Conservation (phyloP, 495 filamentous ascomycete genomes). For the Daldinia vernicosa region DNA sequence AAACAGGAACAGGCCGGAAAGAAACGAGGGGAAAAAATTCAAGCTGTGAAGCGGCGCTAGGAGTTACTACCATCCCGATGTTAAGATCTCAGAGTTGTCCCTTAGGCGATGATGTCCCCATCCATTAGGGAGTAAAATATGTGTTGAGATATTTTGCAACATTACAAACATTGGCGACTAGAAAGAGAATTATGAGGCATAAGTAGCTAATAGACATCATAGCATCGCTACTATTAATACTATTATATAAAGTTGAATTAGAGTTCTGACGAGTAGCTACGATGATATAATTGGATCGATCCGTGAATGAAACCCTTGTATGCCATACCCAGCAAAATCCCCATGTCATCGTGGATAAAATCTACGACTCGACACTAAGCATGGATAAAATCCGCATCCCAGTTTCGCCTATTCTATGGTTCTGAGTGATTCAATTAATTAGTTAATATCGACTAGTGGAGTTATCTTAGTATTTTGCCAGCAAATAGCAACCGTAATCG, state of each 20-base stretch:
- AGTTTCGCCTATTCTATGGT: conserved; percentile 6
- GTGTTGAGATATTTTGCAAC: background rate
- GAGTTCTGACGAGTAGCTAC: conserved; percentile 20
- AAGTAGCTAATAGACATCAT: background rate
- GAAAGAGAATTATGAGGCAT: background rate
- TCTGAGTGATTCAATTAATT: background rate
- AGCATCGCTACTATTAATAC: background rate
- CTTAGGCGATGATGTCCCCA: background rate
- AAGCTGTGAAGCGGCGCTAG: background rate
- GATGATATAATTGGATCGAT: conserved; percentile 25
- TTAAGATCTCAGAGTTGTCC: background rate
- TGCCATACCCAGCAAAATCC: conserved; percentile 1
- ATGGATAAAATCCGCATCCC: conserved; percentile 32
- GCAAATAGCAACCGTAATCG: conserved; percentile 17
- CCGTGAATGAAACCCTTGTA: conserved; percentile 15
- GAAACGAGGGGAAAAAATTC: background rate
- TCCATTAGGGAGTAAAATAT: background rate
- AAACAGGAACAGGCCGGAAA: background rate
- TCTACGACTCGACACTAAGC: conserved; percentile 7
- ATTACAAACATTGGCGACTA: background rate
- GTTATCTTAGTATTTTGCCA: conserved; percentile 9
- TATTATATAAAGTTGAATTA: conserved; percentile 25
- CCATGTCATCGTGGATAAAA: conserved; percentile 28
- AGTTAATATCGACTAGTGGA: conserved; percentile 22
- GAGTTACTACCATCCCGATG: background rate